Percentiles rank a stretch among this genome's conserved stretches.
Evolutionary conservation across 1,139 yeast species (phyloP).

Genomic region (Magnusiomyces fungicola): DNA sequence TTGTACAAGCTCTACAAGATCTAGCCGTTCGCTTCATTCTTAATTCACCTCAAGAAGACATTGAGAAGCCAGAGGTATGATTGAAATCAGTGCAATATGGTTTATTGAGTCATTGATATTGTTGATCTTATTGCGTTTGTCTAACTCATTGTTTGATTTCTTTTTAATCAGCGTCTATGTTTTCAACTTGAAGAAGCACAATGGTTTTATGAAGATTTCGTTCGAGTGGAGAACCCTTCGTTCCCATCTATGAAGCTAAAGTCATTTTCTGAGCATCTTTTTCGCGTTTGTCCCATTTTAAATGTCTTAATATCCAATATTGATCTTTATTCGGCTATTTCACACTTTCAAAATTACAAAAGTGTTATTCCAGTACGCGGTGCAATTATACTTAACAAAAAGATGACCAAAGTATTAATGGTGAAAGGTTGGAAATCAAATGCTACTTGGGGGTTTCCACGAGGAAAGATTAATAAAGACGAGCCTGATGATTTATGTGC

Average conservation of each 20-base stretch:
- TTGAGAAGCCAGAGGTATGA: slow-evolving; percentile 60
- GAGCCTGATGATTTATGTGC: slow-evolving; percentile 92
- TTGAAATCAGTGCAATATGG: too few relatives aligned
- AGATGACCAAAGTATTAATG: slow-evolving; percentile 61
- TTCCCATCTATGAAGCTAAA: slow-evolving; percentile 78
- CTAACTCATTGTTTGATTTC: background rate
- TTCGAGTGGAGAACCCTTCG: slow-evolving; percentile 63
- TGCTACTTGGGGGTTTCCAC: slow-evolving; percentile 86
- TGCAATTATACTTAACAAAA: slow-evolving; percentile 74
- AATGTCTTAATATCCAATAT: slow-evolving; percentile 19
- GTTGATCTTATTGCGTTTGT: background rate
- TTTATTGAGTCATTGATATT: too few relatives aligned
- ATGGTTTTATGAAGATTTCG: slow-evolving; percentile 92
- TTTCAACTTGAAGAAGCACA: slow-evolving; percentile 98
- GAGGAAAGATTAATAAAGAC: slow-evolving; percentile 93
- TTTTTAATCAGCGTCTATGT: slow-evolving; percentile 49
- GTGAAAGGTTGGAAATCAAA: slow-evolving; percentile 83
- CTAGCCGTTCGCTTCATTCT: slow-evolving; percentile 81
- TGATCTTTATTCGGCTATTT: slow-evolving; percentile 24
- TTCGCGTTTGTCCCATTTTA: slow-evolving; percentile 73
- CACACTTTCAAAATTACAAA: slow-evolving; percentile 70
- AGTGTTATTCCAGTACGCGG: slow-evolving; percentile 94
- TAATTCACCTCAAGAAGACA: slow-evolving; percentile 87
- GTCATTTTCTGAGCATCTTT: slow-evolving; percentile 63
- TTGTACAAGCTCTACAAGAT: slow-evolving; percentile 79